These are phyloP conservation scores for Dendrobium chrysotoxum DNA, from an alignment of 106 monocot genomes.

Conservation along the genomic window DNA sequence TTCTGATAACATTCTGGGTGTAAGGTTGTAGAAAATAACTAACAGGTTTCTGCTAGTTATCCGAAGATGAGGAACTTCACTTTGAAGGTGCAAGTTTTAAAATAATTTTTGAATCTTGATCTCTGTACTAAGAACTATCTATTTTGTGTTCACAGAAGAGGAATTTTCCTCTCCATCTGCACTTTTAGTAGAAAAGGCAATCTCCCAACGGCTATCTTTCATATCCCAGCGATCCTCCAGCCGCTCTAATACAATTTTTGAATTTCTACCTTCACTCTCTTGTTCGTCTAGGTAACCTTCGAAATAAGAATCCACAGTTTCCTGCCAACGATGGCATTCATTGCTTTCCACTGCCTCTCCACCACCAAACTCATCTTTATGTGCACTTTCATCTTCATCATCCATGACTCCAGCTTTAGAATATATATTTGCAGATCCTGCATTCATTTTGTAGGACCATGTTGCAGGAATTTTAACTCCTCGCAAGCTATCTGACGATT, in stretches of 20 bases:
- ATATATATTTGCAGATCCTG: constrained; percentile 17
- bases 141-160: not conserved
- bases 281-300: not conserved
- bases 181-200: not conserved
- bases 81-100: no score
- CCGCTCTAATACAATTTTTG: no score
- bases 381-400: constrained; percentile 34
- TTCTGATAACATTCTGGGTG: no score
- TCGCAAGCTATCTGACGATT: constrained; percentile 9
- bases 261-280: no score
- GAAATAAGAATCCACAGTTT: not conserved
- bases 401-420: constrained; percentile 38
- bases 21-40: no score
- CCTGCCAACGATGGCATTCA: not conserved
- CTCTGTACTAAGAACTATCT: not conserved
- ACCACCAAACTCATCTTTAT: constrained; percentile 17
- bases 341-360: constrained; percentile 34
- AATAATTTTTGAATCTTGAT: no score
- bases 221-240: no score
- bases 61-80: no score
- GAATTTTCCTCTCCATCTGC: not conserved
- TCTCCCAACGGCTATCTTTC: not conserved
- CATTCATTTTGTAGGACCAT: not conserved
- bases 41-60: no score
- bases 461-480: constrained; percentile 6